Percentiles rank a stretch among this genome's conserved stretches.
phyloP scores from a whole-genome alignment of 2,329 filamentous ascomycete genomes.

The Pestalotiopsis fici region DNA sequence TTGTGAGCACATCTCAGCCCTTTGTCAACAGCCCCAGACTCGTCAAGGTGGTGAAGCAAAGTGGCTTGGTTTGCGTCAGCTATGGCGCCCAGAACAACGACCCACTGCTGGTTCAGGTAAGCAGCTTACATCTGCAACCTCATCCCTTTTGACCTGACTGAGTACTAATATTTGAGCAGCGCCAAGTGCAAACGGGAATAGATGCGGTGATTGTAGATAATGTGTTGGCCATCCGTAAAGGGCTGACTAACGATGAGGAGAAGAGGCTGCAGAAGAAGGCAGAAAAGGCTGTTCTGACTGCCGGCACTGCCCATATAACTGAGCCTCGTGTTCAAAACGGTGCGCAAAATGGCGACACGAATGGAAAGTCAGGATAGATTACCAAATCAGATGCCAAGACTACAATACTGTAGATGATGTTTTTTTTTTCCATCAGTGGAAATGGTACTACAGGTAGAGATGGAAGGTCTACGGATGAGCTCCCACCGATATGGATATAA shows the following conservation, averaged over 20 bases:
- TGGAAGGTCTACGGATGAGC: too few relatives aligned
- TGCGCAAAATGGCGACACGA: neutral
- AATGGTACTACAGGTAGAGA: neutral
- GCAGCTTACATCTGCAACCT: slow-evolving; percentile 24
- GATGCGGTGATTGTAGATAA: slow-evolving; percentile 98
- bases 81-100: slow-evolving; percentile 94
- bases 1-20: slow-evolving; percentile 86
- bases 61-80: slow-evolving; percentile 88
- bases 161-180: slow-evolving; percentile 40
- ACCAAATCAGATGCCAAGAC: neutral
- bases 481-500: too few relatives aligned
- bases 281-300: neutral
- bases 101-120: slow-evolving; percentile 78
- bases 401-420: neutral
- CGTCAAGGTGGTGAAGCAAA: slow-evolving; percentile 92
- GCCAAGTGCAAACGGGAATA: slow-evolving; percentile 92
- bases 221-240: slow-evolving; percentile 89
- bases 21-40: slow-evolving; percentile 86
- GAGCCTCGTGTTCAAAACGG: neutral
- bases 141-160: neutral
- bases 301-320: neutral
- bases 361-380: neutral
- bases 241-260: slow-evolving; percentile 61
- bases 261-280: slow-evolving; percentile 16
- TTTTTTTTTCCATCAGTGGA: neutral